phyloP scores from a whole-genome alignment of 345 rosid species.

The Physaria fendleri region DNA sequence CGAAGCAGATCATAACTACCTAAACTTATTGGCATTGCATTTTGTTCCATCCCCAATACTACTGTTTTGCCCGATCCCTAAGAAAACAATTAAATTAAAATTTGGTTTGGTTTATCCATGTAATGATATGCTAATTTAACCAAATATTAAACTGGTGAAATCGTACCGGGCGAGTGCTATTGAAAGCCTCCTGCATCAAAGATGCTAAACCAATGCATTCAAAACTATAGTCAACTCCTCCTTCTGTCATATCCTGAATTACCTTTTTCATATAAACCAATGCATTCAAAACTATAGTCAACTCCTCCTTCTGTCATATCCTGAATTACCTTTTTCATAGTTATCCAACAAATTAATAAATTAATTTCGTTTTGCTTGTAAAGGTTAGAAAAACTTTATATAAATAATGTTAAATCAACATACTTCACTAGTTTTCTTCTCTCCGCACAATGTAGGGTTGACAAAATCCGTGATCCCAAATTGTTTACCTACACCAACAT shows the following conservation, averaged over 20 bases:
- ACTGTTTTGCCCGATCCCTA: constrained; percentile 71
- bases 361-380: no score
- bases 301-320: constrained; percentile 67
- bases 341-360: no score
- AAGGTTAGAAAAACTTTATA: background rate
- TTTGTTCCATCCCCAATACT: constrained; percentile 46
- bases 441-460: constrained; percentile 44
- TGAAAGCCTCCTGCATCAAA: constrained; percentile 46
- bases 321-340: constrained; percentile 40
- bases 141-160: background rate
- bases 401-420: background rate
- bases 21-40: constrained; percentile 29
- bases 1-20: constrained; percentile 28
- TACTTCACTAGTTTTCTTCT: constrained; percentile 39
- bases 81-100: background rate
- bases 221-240: constrained; percentile 78
- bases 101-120: background rate
- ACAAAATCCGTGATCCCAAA: constrained; percentile 67
- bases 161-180: constrained; percentile 38
- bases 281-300: constrained; percentile 74
- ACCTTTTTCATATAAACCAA: constrained; percentile 28
- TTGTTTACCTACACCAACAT: constrained; percentile 36
- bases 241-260: constrained; percentile 50
- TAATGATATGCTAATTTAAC: background rate
- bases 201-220: constrained; percentile 69